Conservation (phyloP, 1,284 basidiomycete species). For the Athelia psychrophila region DNA sequence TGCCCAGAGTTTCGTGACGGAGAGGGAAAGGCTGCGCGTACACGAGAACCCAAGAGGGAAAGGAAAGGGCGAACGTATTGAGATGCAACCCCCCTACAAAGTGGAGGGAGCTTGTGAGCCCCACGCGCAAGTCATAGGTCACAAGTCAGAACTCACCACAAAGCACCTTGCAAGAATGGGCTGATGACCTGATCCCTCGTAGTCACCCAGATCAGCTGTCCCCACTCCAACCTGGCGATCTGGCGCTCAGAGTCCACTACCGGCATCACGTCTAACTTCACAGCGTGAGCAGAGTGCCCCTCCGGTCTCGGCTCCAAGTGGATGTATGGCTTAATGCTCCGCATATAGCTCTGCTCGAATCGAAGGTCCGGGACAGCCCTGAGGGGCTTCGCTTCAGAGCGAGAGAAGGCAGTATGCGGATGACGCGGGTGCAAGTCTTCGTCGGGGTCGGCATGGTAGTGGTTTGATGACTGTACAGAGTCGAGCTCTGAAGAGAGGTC, state of each 20-base stretch:
- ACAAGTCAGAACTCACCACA: slow-evolving; percentile 46
- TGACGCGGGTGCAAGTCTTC: neutral
- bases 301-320: slow-evolving; percentile 30
- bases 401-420: too few species aligned
- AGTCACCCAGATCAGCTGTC: slow-evolving; percentile 58
- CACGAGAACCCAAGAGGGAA: slow-evolving; percentile 18
- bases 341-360: slow-evolving; percentile 67
- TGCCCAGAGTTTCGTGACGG: neutral
- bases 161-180: slow-evolving; percentile 66
- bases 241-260: slow-evolving; percentile 22
- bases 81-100: slow-evolving; percentile 29
- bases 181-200: slow-evolving; percentile 65
- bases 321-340: slow-evolving; percentile 54
- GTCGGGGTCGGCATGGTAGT: neutral
- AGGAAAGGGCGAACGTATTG: slow-evolving; percentile 31
- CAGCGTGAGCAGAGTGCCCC: neutral
- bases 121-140: neutral
- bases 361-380: slow-evolving; percentile 64
- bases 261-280: slow-evolving; percentile 10
- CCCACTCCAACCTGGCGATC: slow-evolving; percentile 55
- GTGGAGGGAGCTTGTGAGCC: slow-evolving; percentile 4
- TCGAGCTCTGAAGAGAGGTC: too few species aligned
- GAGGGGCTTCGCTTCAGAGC: slow-evolving; percentile 13
- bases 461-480: too few species aligned
- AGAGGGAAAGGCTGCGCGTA: slow-evolving; percentile 8